Evolutionary conservation across 2,329 filamentous ascomycete species (phyloP), one percentile per base, ranked within the genome.

Genomic region (Arthrocladium fulminans): DNA sequence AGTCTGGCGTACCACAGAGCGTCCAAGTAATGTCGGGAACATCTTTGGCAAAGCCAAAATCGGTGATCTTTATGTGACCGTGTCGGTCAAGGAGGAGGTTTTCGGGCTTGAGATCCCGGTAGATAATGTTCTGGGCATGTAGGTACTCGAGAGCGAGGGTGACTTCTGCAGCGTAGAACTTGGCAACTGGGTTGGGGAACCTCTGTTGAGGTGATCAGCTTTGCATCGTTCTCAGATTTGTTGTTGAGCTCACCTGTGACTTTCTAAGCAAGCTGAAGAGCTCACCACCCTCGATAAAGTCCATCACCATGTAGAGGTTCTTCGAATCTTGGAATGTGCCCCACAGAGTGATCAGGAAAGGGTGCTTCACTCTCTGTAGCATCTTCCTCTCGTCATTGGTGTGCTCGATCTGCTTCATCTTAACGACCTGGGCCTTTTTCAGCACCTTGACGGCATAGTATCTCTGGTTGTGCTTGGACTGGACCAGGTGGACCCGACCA

Each of bases 231-330:
- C 13, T 7, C 17, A 37, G 53, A 45, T 39, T 17, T 45, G n/a
- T 22, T 25, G 37, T 45, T 23, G 40, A 46, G 69, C 76, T 79
- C 79, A 77, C 90, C 83, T 75, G 82, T 50, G 90, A 97, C 69
- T 98, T 97, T 60, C 92, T 79, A 60, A 98, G 73, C 60, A 98
- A 70, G 58, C 90, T 97, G 67, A 98, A 98, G 47, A 98, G 75
- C 74, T 98, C 92, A 62, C 92, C 92, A 58, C 92, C 92, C 69
- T 98, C 92, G 47, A 98, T 90, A 72, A 98, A 98, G 68, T 98
- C 92, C 92, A 98, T 98, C 61, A 98, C 92, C 92, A 98, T 98
- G 77, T 98, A 98, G 29, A 98, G 73, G 65, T 96, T 97, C 70
- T 83, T 88, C 44, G 83, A 79, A 63, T 98, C 92, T 65, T 97